Base-by-base conservation (phyloP, 345 rosid genomes). In the Triadica sebifera region DNA sequence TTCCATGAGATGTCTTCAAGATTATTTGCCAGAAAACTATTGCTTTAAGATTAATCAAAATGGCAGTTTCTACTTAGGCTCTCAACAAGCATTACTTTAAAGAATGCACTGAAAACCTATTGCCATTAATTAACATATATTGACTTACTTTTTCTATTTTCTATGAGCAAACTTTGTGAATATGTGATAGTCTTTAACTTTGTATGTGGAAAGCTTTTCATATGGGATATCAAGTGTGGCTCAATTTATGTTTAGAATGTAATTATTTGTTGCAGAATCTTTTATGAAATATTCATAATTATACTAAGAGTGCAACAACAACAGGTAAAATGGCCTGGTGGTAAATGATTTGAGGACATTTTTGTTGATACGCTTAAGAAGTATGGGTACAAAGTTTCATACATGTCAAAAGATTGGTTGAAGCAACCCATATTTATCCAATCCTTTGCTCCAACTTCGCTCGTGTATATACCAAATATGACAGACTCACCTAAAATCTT, bases 371-470 rank as follows among this genome's bases (percentile, higher is more conserved):
- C 87, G 19, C 86, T 95, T n/a, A 43, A 86, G 79, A 95, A 91
- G 76, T 91, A 93, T 70, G 92, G 94, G 63, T 95, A 93, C 77
- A 82, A 70, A 65, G 99, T 98, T 67, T 63, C 97, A 66, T 95
- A 91, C 70, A 46, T 89, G 94, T 95, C 97, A 10, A 24, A 91
- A 74, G 83, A 90, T 55, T 95, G 99, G 99, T 73, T 82, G 77
- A 91, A 89, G 66, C 87, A 91, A 62, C 99, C 98, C 10, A 70
- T 87, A 13, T 93, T 95, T 71, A 91, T 95, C 72, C 99, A 95
- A 86, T 95, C 99, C 11, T 93, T 95, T 71, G 98, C 98, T 64
- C 96, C 98, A 71, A 93, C 90, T 72, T 93, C 98, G 8, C 92
- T 94, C 10, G 85, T 90, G 57, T 84, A 89, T 74, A 67, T 77